Percentiles rank a stretch among this genome's conserved stretches.
These are phyloP conservation scores for Flaveria ramosissima DNA, from an alignment of 129 eudicot species.

Conservation along the genomic window DNA sequence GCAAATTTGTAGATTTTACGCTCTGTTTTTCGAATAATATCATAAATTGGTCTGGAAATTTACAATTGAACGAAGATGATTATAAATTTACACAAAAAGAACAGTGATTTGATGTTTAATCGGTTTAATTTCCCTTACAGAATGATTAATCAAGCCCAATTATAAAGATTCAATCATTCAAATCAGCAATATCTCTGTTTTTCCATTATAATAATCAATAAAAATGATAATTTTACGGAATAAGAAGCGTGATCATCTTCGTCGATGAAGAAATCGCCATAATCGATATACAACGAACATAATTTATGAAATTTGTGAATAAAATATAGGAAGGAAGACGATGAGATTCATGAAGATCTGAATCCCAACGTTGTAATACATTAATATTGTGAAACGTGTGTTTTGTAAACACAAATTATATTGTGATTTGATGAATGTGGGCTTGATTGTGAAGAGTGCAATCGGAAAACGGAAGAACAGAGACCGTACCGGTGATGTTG, in stretches of 20 bases:
- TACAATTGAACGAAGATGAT: neutral
- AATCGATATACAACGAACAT: neutral
- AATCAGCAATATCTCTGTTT: too few species aligned
- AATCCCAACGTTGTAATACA: constrained; percentile 7
- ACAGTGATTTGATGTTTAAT: neutral
- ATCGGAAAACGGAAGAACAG: neutral
- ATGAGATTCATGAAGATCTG: constrained; percentile 4
- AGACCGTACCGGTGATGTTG: constrained; percentile 15
- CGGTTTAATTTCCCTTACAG: too few species aligned
- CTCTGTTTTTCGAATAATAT: too few species aligned
- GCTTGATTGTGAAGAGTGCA: neutral
- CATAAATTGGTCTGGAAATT: too few species aligned
- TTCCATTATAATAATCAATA: neutral
- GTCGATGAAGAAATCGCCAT: neutral
- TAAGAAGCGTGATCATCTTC: neutral
- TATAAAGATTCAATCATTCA: neutral
- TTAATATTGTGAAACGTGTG: neutral
- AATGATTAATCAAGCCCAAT: neutral
- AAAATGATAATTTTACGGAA: neutral
- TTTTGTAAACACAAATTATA: constrained; percentile 9
- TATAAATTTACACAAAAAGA: neutral
- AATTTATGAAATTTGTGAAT: neutral
- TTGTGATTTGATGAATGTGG: constrained; percentile 1
- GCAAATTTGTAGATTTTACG: neutral
- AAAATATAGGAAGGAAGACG: constrained; percentile 15